phyloP scores from a whole-genome alignment of 805 yeast species.

The Zygoascus ofunaensis region DNA sequence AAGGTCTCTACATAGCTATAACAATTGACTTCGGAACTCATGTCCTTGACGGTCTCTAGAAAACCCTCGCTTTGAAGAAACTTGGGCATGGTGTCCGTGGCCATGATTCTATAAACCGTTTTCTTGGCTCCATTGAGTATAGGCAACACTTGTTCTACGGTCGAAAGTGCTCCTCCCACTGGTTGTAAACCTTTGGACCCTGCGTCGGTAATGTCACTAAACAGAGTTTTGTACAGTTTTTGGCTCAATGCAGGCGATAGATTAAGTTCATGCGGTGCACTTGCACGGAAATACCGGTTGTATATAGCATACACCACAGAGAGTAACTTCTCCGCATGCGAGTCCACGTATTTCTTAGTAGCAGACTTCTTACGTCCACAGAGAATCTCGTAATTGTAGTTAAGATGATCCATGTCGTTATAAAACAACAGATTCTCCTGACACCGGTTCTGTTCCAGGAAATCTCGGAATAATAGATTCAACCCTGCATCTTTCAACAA shows the following conservation, averaged over 20 bases:
- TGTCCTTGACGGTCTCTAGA: neutral
- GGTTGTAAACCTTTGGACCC: neutral
- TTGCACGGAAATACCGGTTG: constrained; percentile 52
- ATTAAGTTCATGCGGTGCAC: constrained; percentile 63
- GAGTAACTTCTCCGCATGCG: constrained; percentile 45
- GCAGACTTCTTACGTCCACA: neutral
- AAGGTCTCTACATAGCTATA: neutral
- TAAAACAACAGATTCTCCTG: constrained; percentile 71
- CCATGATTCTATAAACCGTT: constrained; percentile 52
- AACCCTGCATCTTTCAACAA: constrained; percentile 68
- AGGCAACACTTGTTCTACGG: neutral
- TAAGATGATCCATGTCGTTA: constrained; percentile 45
- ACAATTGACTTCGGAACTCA: neutral
- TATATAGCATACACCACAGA: constrained; percentile 57
- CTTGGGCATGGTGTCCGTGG: constrained; percentile 64
- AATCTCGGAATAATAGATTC: constrained; percentile 56
- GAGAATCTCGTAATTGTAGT: constrained; percentile 2
- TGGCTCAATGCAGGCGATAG: constrained; percentile 42
- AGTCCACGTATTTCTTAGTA: constrained; percentile 5
- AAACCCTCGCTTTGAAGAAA: constrained; percentile 38
- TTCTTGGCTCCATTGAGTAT: constrained; percentile 37
- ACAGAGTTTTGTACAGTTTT: neutral
- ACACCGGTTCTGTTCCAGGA: constrained; percentile 55
- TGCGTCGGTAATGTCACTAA: neutral
- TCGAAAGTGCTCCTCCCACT: neutral